These are phyloP conservation scores for Pinus taeda DNA, from an alignment of 75 land plant genomes.

Conservation along the genomic window DNA sequence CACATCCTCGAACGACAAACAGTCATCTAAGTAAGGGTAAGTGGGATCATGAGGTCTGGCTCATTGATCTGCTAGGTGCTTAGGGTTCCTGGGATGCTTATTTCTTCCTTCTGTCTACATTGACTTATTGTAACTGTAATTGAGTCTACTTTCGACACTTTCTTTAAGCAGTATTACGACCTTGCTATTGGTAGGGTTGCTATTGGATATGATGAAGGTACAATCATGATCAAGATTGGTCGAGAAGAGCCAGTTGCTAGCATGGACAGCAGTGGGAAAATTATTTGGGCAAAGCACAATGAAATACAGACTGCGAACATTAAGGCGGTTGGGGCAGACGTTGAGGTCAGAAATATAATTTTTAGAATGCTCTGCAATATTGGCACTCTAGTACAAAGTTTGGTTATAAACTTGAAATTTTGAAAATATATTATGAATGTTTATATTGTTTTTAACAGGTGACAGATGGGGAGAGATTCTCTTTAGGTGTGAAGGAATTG, in stretches of 20 bases:
- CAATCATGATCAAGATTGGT: conserved; percentile 96
- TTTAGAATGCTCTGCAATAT: background rate
- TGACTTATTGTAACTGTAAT: too few species aligned
- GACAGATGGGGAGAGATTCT: conserved; percentile 95
- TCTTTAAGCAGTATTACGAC: background rate
- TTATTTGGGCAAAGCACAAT: conserved; percentile 99
- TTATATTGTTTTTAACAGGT: conserved; percentile 37
- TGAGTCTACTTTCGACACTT: background rate
- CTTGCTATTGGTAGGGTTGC: conserved; percentile 57
- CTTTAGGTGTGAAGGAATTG: conserved; percentile 95
- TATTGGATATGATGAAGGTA: conserved; percentile 99
- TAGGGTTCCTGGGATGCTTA: background rate
- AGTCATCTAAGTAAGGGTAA: background rate
- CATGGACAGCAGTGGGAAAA: conserved; percentile 94
- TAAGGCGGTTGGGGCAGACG: conserved; percentile 75
- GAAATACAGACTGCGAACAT: conserved; percentile 98
- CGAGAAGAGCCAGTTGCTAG: conserved; percentile 97
- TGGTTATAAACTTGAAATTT: background rate
- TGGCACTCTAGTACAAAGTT: background rate
- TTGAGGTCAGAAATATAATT: conserved; percentile 52
- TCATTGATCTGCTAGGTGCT: background rate
- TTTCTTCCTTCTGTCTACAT: background rate
- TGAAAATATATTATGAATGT: background rate
- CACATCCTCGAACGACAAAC: background rate
- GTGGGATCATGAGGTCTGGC: background rate